Conservation (phyloP, 2,329 filamentous ascomycete species). For the Laburnicola sp. region DNA sequence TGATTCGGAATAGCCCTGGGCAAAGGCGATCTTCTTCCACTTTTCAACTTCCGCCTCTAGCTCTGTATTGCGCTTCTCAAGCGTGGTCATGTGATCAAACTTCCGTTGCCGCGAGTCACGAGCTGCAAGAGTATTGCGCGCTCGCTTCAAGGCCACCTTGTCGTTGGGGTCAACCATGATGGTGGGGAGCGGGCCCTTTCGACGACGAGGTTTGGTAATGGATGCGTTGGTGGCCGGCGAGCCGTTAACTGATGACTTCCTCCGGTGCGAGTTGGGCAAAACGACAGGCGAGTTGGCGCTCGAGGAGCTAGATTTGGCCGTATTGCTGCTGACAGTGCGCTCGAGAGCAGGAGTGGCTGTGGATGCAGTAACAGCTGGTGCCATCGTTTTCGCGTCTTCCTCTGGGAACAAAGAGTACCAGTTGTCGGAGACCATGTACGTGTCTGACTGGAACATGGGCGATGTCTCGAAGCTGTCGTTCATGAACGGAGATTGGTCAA, state of each 20-base stretch:
- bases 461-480: conserved; percentile 74
- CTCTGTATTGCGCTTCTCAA: conserved; percentile 73
- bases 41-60: conserved; percentile 58
- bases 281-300: conserved; percentile 43
- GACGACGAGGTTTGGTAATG: conserved; percentile 69
- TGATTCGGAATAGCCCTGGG: conserved; percentile 43
- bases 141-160: conserved; percentile 83
- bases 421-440: conserved; percentile 60
- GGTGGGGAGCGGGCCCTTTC: conserved; percentile 77
- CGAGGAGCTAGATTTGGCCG: conserved; percentile 41
- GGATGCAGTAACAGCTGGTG: conserved; percentile 26
- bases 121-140: conserved; percentile 88
- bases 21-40: conserved; percentile 47
- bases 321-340: conserved; percentile 46
- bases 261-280: conserved; percentile 42
- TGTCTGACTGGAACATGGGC: conserved; percentile 67
- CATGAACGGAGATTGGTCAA: conserved; percentile 77
- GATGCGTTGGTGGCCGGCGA: conserved; percentile 69
- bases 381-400: conserved; percentile 38
- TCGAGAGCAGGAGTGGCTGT: conserved; percentile 41
- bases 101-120: conserved; percentile 91
- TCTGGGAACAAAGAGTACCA: conserved; percentile 78
- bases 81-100: conserved; percentile 71
- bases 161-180: conserved; percentile 77
- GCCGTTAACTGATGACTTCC: conserved; percentile 48